Evolutionary conservation across 208 protist genomes (phyloP).

Genomic region (Leishmania guyanensis): DNA sequence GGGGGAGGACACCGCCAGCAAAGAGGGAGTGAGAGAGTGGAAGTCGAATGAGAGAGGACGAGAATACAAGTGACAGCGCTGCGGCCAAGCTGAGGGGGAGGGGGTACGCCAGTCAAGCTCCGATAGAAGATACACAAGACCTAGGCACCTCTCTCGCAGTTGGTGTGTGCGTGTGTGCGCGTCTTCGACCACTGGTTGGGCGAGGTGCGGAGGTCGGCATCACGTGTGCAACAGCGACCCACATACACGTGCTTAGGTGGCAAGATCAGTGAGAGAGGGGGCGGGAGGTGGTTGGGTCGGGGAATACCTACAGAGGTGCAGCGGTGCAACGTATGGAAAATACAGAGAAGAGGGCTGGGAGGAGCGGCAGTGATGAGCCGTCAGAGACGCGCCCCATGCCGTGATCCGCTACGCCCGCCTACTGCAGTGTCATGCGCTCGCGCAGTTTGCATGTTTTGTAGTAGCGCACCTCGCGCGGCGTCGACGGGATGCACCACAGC

Average conservation of each 20-base stretch:
- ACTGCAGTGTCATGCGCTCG: constrained; percentile 12
- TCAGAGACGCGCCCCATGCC: not conserved
- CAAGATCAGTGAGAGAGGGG: not conserved
- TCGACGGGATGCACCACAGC: constrained; percentile 49
- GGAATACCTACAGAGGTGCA: not conserved
- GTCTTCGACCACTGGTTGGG: not conserved
- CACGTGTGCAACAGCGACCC: not conserved
- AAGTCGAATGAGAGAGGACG: not conserved
- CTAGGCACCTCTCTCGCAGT: too few species aligned
- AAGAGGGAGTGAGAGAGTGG: not conserved
- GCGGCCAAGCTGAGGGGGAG: not conserved
- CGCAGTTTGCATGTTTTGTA: constrained; percentile 31
- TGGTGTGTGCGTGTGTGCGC: not conserved
- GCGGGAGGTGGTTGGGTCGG: not conserved
- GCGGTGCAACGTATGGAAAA: not conserved
- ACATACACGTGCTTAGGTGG: not conserved
- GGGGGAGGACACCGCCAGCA: not conserved
- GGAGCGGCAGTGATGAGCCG: not conserved
- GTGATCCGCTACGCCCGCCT: not conserved
- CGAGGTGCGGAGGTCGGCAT: not conserved
- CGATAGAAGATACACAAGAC: too few species aligned
- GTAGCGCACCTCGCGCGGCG: constrained; percentile 34
- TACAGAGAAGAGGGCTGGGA: not conserved
- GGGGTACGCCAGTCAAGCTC: not conserved
- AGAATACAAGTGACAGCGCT: not conserved